A percentile compares a stretch with the other conserved stretches of the same genome.
These are phyloP conservation scores for Acacia confusa DNA, from an alignment of 306 rosid species.

Conservation along the genomic window DNA sequence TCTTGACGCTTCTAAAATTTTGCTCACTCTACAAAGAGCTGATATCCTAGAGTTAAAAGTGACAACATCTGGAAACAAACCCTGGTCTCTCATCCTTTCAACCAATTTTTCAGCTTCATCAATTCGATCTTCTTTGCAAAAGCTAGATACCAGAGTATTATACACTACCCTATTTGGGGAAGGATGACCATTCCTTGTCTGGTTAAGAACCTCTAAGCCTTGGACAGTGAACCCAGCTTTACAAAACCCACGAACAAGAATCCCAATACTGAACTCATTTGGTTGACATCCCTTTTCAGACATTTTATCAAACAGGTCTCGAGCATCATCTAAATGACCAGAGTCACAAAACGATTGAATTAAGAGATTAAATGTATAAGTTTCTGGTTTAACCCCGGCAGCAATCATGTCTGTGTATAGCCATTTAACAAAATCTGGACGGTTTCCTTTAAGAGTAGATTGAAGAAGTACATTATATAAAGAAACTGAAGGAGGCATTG, in stretches of 20 bases:
- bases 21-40: constrained; percentile 71
- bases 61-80: constrained; percentile 67
- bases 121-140: constrained; percentile 58
- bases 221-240: constrained; percentile 43
- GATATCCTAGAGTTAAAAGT: constrained; percentile 93
- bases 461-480: constrained; percentile 68
- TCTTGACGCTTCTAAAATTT: constrained; percentile 82
- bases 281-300: constrained; percentile 70
- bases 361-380: constrained; percentile 77
- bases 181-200: constrained; percentile 26
- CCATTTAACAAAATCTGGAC: constrained; percentile 52
- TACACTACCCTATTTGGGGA: constrained; percentile 58
- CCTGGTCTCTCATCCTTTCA: constrained; percentile 69
- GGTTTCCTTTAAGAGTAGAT: constrained; percentile 42
- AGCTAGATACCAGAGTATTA: constrained; percentile 79
- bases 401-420: constrained; percentile 76
- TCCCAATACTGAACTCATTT: constrained; percentile 67
- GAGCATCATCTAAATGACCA: constrained; percentile 56
- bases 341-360: constrained; percentile 56
- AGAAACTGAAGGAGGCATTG: constrained; percentile 44
- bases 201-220: constrained; percentile 59
- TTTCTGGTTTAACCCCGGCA: constrained; percentile 60
- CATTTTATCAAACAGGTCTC: constrained; percentile 80
- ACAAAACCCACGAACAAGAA: constrained; percentile 85
- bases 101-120: constrained; percentile 82